Evolutionary conservation across 2,329 filamentous ascomycete genomes (phyloP), one percentile per base, ranked within the genome.

Genomic region (Diplocarpon rosae): DNA sequence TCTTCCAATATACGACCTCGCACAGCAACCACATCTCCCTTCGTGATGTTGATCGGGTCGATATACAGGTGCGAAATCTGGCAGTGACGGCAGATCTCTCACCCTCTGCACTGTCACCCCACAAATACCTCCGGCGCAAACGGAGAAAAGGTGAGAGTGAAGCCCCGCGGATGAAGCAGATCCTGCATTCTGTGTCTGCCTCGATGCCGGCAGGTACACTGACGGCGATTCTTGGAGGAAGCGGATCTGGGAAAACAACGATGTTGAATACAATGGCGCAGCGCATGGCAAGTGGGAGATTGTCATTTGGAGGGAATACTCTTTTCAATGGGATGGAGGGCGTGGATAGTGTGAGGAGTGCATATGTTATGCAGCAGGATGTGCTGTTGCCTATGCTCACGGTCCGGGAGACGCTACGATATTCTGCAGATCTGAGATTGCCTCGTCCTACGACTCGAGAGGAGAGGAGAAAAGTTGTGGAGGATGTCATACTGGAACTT

Each of bases 341-440:
- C 1, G 67, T 78, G 4, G 65, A 71, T 20, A 68, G 66, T 45
- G 66, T 81, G 37, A 66, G 79, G 41, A 73, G 79, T 60, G 73
- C 80, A 39, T 85, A 87, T 66, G 82, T 84, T 15, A 83, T 83
- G 71, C 81, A 88, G 58, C 80, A 87, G 54, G 84, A 89, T 56
- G 71, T 87, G 12, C 66, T 89, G 1, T 67, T 87, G 0, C 80
- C 83, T 0, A 82, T 80, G 0, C 64, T 89, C 47, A 89, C 83
- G 0, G 83, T 88, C 10, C 70, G 83, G 31, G 84, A 89, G 60
- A 89, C 85, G 0, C 63, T 89, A 16, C 72, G 66, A 45, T 89
- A 87, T 60, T 78, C 83, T 2, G 84, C 84, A 2, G 76, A 85
- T 55, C 63, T 89, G 43, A 73, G 83, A 20, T 66, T 89, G 0